phyloP scores from a whole-genome alignment of 805 yeast species.

The Yarrowia sp. region DNA sequence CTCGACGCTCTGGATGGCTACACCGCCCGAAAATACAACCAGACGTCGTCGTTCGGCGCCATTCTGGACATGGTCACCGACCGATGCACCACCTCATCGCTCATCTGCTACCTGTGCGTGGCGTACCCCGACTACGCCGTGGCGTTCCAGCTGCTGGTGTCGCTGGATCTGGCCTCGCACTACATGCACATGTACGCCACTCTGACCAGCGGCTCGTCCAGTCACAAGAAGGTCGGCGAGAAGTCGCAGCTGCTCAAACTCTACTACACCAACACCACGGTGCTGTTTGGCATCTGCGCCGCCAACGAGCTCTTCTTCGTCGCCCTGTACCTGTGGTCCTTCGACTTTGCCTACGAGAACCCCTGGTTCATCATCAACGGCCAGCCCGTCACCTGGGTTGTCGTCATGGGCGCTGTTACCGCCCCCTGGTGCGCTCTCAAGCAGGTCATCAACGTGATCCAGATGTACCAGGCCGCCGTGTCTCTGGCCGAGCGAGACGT shows the following conservation, averaged over 20 bases:
- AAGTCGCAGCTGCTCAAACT: slow-evolving; percentile 71
- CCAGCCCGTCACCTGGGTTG: slow-evolving; percentile 55
- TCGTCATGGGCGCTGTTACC: slow-evolving; percentile 55
- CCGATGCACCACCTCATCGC: slow-evolving; percentile 92
- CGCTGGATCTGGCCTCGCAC: slow-evolving; percentile 82
- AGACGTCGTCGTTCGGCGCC: slow-evolving; percentile 91
- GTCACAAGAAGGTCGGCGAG: slow-evolving; percentile 80
- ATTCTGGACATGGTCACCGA: slow-evolving; percentile 99
- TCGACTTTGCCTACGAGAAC: slow-evolving; percentile 43
- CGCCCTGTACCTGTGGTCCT: slow-evolving; percentile 77
- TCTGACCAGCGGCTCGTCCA: slow-evolving; percentile 68
- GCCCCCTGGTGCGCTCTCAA: slow-evolving; percentile 89
- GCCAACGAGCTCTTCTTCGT: slow-evolving; percentile 91
- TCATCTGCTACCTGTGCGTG: slow-evolving; percentile 80
- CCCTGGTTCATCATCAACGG: slow-evolving; percentile 41
- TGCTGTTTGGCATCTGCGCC: slow-evolving; percentile 84
- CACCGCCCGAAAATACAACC: slow-evolving; percentile 86
- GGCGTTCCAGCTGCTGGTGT: slow-evolving; percentile 77
- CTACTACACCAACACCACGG: slow-evolving; percentile 82
- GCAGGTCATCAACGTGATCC: slow-evolving; percentile 86
- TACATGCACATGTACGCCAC: slow-evolving; percentile 99
- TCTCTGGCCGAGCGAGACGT: slow-evolving; percentile 77
- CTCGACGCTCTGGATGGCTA: slow-evolving; percentile 96
- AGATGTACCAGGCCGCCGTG: slow-evolving; percentile 80
- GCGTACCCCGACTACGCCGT: slow-evolving; percentile 69